Conservation (phyloP, 768 basidiomycete genomes). For the Xerocomellus intermedius region DNA sequence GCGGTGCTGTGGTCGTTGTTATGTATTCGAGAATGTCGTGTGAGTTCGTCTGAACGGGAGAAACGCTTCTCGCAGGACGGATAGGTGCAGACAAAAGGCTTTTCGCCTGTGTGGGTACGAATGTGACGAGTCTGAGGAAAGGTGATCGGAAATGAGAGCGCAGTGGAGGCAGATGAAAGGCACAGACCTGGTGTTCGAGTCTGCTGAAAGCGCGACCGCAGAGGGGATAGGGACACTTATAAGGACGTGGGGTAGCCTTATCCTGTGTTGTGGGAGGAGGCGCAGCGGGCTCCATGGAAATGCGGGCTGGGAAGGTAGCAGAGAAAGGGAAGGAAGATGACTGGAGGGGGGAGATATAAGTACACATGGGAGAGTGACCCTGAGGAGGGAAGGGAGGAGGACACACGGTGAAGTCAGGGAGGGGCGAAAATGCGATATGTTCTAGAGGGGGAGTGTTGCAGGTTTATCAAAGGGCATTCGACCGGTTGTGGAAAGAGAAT, state of each 20-base stretch:
- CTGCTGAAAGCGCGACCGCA: conserved; percentile 96
- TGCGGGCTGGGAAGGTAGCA: conserved; percentile 7
- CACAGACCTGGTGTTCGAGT: conserved; percentile 88
- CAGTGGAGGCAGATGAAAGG: conserved; percentile 7
- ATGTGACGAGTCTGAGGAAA: conserved; percentile 86
- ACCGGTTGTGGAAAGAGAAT: conserved; percentile 24
- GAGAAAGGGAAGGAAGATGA: conserved; percentile 13
- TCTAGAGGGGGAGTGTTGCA: conserved; percentile 14
- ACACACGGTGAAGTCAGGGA: conserved; percentile 23
- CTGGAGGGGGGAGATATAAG: conserved; percentile 30
- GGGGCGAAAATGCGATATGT: conserved; percentile 16
- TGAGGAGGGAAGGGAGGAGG: conserved; percentile 11
- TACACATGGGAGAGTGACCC: conserved; percentile 23
- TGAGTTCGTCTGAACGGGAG: conserved; percentile 97
- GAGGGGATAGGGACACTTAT: conserved; percentile 91
- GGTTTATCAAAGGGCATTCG: conserved; percentile 24
- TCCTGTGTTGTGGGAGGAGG: conserved; percentile 26
- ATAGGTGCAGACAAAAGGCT: conserved; percentile 90
- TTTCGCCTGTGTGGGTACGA: conserved; percentile 97
- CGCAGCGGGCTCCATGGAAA: conserved; percentile 24
- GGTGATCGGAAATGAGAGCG: conserved; percentile 19
- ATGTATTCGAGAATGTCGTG: conserved; percentile 93
- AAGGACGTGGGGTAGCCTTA: conserved; percentile 64
- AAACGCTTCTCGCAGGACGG: conserved; percentile 98
- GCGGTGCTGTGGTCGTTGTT: conserved; percentile 50